Conservation (phyloP, 2,329 filamentous ascomycete genomes). For the Drechslerella coelobrocha region DNA sequence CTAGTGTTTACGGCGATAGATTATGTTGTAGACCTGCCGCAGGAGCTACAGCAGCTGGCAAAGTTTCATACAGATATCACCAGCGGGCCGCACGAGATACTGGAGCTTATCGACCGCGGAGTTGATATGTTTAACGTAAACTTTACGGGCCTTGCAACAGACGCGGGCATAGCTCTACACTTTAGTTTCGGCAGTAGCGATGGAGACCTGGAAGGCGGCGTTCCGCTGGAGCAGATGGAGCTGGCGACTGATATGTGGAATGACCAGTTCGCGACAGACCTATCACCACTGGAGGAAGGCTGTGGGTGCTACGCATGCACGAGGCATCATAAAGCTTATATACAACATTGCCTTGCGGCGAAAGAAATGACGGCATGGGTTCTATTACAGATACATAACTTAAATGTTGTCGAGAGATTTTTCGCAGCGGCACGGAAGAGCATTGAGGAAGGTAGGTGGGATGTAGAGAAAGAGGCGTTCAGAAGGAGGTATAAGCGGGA, state of each 20-base stretch:
- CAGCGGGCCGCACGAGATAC: conserved; percentile 74
- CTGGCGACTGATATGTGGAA: conserved; percentile 83
- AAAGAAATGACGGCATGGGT: conserved; percentile 98
- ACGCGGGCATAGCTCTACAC: conserved; percentile 81
- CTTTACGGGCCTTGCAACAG: conserved; percentile 76
- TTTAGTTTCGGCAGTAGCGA: conserved; percentile 72
- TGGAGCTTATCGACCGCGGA: conserved; percentile 77
- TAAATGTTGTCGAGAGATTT: conserved; percentile 74
- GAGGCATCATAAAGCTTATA: conserved; percentile 81
- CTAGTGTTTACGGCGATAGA: conserved; percentile 74
- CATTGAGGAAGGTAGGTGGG: conserved; percentile 66
- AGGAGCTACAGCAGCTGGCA: conserved; percentile 69
- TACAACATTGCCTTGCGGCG: conserved; percentile 84
- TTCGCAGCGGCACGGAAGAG: conserved; percentile 73
- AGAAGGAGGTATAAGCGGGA: conserved; percentile 71
- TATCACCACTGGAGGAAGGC: conserved; percentile 67
- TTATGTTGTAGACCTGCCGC: conserved; percentile 71
- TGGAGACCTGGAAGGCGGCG: conserved; percentile 31
- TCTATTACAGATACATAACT: conserved; percentile 89
- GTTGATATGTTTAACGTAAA: conserved; percentile 80
- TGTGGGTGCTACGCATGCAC: conserved; percentile 86
- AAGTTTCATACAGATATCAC: conserved; percentile 76
- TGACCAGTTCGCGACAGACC: conserved; percentile 66
- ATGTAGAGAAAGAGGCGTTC: conserved; percentile 67
- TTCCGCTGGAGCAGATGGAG: conserved; percentile 57